These are phyloP conservation scores for Basipetospora chlamydospora DNA, from an alignment of 2,329 filamentous ascomycete species.

Conservation along the genomic window DNA sequence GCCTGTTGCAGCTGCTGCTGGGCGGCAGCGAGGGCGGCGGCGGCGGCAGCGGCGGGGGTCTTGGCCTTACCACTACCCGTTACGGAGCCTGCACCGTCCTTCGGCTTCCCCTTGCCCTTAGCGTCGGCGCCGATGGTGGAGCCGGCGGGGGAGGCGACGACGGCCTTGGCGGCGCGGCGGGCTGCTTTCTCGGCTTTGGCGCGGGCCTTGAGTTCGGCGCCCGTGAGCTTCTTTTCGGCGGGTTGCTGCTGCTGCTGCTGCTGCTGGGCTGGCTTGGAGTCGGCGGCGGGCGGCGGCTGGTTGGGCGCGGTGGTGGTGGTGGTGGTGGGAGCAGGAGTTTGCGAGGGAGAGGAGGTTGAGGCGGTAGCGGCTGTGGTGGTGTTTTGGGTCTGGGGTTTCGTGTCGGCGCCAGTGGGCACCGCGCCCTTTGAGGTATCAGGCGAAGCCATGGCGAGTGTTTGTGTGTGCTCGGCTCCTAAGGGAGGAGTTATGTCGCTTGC, in stretches of 20 bases:
- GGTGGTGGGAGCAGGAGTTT: background rate
- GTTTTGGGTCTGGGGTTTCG: no score
- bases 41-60: conserved; percentile 10
- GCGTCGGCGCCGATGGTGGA: conserved; percentile 23
- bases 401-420: no score
- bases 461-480: no score
- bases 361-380: background rate
- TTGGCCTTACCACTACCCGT: conserved; percentile 6
- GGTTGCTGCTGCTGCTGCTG: conserved; percentile 3
- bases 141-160: conserved; percentile 30
- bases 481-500: no score
- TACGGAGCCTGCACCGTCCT: conserved; percentile 22
- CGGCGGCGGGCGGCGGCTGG: background rate
- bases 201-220: conserved; percentile 74
- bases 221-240: conserved; percentile 45
- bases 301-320: background rate
- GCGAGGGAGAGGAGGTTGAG: no score
- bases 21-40: conserved; percentile 17
- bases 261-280: no score
- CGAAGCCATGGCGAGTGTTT: no score
- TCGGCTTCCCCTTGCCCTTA: conserved; percentile 34
- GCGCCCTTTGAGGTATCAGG: no score
- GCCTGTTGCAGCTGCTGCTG: no score
- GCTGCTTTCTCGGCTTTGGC: conserved; percentile 87
- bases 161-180: conserved; percentile 58